These are phyloP conservation scores for Lablab purpureus DNA, from an alignment of 306 rosid species.

Conservation along the genomic window DNA sequence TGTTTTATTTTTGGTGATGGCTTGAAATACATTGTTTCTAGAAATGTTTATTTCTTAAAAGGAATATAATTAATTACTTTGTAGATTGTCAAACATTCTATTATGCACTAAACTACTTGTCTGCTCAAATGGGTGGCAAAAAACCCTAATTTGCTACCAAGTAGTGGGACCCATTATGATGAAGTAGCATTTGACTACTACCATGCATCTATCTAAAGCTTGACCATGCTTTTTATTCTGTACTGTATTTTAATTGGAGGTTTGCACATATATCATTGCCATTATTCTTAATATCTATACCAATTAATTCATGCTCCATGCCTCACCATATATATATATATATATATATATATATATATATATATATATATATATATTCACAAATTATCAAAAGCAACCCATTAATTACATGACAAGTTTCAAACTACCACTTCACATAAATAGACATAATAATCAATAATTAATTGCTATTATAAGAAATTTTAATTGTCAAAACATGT, in stretches of 20 bases:
- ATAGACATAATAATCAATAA: conserved; percentile 42
- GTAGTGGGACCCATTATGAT: conserved; percentile 30
- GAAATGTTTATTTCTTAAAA: neutral
- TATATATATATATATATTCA: too few species aligned
- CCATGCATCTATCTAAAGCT: conserved; percentile 44
- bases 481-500: conserved; percentile 10
- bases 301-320: neutral
- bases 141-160: neutral
- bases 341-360: too few species aligned
- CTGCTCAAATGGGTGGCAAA: conserved; percentile 1
- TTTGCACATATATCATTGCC: conserved; percentile 18
- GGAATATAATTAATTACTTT: neutral
- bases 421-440: neutral
- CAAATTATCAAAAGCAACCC: conserved; percentile 16
- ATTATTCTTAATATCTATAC: conserved; percentile 28
- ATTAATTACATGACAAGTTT: conserved; percentile 26
- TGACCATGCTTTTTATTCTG: neutral
- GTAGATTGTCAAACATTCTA: neutral
- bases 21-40: neutral
- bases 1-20: neutral
- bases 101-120: neutral
- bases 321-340: neutral
- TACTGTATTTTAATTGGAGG: neutral
- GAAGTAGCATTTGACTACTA: conserved; percentile 53
- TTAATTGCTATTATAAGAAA: neutral